Conservation (phyloP, 2,329 filamentous ascomycete genomes). For the Didymosphaeria variabile region DNA sequence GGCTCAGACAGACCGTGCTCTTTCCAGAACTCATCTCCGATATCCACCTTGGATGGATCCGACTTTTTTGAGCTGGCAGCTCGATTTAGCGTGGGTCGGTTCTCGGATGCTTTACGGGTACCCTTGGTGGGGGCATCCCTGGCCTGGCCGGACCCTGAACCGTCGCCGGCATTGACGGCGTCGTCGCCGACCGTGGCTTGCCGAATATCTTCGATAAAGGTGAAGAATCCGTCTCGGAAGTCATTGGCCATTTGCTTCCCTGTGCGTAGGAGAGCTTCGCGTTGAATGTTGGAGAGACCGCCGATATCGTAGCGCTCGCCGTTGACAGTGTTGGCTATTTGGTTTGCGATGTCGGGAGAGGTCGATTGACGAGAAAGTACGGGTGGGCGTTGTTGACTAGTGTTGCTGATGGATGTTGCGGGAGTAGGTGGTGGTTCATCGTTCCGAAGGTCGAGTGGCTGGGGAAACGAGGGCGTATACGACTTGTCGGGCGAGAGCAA, state of each 20-base stretch:
- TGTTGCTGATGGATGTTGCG: constrained; percentile 12
- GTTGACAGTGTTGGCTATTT: constrained; percentile 33
- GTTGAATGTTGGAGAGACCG: constrained; percentile 43
- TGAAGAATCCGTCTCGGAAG: constrained; percentile 88
- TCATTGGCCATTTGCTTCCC: constrained; percentile 86
- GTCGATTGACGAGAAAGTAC: constrained; percentile 36
- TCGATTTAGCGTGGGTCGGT: constrained; percentile 41
- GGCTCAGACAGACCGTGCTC: constrained; percentile 53
- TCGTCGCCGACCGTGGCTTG: constrained; percentile 97
- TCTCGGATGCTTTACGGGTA: constrained; percentile 39
- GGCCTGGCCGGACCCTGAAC: constrained; percentile 42
- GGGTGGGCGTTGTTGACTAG: constrained; percentile 22
- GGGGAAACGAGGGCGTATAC: constrained; percentile 48
- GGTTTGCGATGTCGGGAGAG: constrained; percentile 42
- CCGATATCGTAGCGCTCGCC: constrained; percentile 44
- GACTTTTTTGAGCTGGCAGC: constrained; percentile 45
- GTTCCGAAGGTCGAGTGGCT: constrained; percentile 49
- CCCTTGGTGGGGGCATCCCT: constrained; percentile 38
- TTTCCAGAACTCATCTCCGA: constrained; percentile 55
- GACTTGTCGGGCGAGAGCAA: constrained; percentile 73
- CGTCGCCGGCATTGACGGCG: constrained; percentile 69
- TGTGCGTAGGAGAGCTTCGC: constrained; percentile 50
- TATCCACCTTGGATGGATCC: constrained; percentile 37
- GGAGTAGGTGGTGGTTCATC: constrained; percentile 27
- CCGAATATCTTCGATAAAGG: constrained; percentile 92